Base-by-base conservation (phyloP, 768 basidiomycete species). In the Phallus indusiatus region DNA sequence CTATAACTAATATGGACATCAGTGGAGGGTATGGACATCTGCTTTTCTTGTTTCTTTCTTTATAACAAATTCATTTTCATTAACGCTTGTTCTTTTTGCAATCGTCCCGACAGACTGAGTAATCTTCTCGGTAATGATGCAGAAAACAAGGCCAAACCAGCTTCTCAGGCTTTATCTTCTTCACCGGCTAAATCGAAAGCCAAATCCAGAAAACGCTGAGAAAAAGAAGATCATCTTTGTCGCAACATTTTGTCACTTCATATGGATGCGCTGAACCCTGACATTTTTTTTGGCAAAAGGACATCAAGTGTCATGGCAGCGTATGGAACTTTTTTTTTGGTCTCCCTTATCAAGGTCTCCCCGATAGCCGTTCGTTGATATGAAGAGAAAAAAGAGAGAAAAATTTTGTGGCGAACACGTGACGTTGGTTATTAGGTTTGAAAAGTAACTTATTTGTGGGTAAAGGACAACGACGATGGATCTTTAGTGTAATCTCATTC, bases 1-100 rank as follows among this genome's bases (percentile, higher is more conserved):
- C 84, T 1, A 62, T 86, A 42, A 75, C 80, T 47, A 80, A 69
- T 54, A 84, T 83, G 17, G 83, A 86, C 62, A 63, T 82, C 62
- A 82, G 78, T 64, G 74, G 76, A 14, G 79, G 83, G 84, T 85
- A 64, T 48, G 75, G 68, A 17, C 22, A 36, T 21, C 47, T 20
- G 7, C 28, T 28, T 28, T 28, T 42, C 9, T 42, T 42, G 36
- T 37, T 16, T 37, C 36, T 37, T 37, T 37, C 9, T 8, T 8
- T 37, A 16, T 14, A 42, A 12, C 42, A 42, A 28, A 28, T 18
- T 20, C 50, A 12, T 18, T 51, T 18, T 51, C 16, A 21, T 28
- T 52, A 18, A 52, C 20, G 5, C 17, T 20, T 34, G n/a, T n/a
- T n/a, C n/a, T n/a, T n/a, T n/a, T n/a, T n/a, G n/a, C n/a, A n/a